Conservation (phyloP, 257 asterid genomes). For the Forsythia suspensa region DNA sequence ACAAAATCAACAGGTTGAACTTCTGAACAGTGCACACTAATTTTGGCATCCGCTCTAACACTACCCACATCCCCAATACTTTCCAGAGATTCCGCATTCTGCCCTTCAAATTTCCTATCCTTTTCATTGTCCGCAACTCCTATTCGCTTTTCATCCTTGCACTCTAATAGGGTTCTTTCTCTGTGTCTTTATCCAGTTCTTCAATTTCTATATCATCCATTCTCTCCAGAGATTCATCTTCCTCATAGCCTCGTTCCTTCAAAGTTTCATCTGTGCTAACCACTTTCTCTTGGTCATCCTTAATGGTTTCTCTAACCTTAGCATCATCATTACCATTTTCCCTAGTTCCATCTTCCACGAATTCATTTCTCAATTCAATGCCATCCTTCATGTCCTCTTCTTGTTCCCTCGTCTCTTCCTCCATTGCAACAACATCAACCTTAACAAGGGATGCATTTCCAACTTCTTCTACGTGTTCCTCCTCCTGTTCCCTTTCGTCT, state of each 20-base stretch:
- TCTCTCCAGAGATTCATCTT: conserved; percentile 19
- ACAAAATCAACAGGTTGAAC: neutral
- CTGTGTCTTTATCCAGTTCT: conserved; percentile 2
- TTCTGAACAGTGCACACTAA: too few species aligned
- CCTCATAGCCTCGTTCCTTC: conserved; percentile 20
- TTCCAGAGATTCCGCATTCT: neutral
- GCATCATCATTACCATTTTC: neutral
- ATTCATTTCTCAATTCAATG: conserved; percentile 29
- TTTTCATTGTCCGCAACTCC: conserved; percentile 2
- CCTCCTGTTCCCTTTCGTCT: neutral
- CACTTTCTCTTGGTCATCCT: neutral
- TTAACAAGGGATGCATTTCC: neutral
- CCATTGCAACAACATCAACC: neutral
- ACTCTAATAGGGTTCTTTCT: neutral
- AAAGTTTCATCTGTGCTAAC: neutral
- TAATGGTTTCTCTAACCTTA: neutral
- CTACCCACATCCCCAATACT: neutral
- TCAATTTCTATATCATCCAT: conserved; percentile 14
- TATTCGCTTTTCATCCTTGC: conserved; percentile 16
- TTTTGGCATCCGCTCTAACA: too few species aligned
- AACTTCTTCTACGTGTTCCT: neutral
- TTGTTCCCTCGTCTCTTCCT: conserved; percentile 21
- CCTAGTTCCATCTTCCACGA: conserved; percentile 12
- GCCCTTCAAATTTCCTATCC: neutral
- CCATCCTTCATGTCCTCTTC: conserved; percentile 17